Conservation (phyloP, 345 rosid species). For the Carallia pectinifolia region DNA sequence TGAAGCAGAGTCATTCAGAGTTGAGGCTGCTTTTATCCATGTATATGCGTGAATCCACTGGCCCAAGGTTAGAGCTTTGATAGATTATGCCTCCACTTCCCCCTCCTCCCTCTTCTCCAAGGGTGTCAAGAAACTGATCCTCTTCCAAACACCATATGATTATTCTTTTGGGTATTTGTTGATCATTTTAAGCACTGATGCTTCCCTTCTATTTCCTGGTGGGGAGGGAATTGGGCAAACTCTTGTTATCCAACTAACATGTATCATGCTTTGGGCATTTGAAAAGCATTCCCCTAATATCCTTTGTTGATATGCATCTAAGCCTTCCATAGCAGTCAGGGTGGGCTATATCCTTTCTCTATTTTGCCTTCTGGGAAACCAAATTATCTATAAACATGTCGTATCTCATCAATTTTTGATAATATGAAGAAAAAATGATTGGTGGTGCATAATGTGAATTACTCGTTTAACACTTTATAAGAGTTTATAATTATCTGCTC, state of each 20-base stretch:
- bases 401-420: not conserved
- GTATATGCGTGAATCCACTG: slow-evolving; percentile 77
- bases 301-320: too few species aligned
- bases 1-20: slow-evolving; percentile 64
- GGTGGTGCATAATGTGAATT: not conserved
- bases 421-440: not conserved
- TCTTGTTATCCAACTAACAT: too few species aligned
- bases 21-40: slow-evolving; percentile 79
- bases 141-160: too few species aligned
- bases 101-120: not conserved
- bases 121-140: too few species aligned
- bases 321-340: not conserved
- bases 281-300: too few species aligned
- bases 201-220: too few species aligned
- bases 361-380: not conserved
- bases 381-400: not conserved
- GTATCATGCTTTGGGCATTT: too few species aligned
- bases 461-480: not conserved
- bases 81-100: not conserved
- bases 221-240: too few species aligned
- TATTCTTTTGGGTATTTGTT: too few species aligned
- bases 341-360: not conserved
- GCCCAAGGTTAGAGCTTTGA: slow-evolving; percentile 49
- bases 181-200: too few species aligned
- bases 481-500: not conserved